A percentile compares a stretch with the other conserved stretches of the same genome.
Evolutionary conservation across 768 basidiomycete species (phyloP).

Genomic region (Chalciporus pseudorubinellus): DNA sequence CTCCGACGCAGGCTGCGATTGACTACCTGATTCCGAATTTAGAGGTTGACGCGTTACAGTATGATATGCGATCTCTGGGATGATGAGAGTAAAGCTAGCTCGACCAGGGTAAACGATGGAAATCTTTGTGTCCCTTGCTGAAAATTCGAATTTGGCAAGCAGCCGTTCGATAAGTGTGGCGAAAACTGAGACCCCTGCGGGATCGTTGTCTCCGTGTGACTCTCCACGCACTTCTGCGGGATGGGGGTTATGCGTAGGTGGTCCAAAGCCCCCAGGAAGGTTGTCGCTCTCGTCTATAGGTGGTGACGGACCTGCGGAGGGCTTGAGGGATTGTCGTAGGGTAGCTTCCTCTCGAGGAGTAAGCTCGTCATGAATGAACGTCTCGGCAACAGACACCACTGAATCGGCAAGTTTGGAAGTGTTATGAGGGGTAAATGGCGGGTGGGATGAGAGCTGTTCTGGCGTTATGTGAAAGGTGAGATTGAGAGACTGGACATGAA

Average conservation of each 20-base stretch:
- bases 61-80: slow-evolving; percentile 58
- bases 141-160: slow-evolving; percentile 76
- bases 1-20: slow-evolving; percentile 11
- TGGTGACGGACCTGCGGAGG: slow-evolving; percentile 34
- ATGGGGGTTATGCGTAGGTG: slow-evolving; percentile 38
- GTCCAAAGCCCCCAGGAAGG: slow-evolving; percentile 67
- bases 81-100: slow-evolving; percentile 56
- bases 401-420: slow-evolving; percentile 64
- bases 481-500: slow-evolving; percentile 66
- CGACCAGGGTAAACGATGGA: slow-evolving; percentile 65
- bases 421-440: slow-evolving; percentile 11
- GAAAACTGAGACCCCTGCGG: slow-evolving; percentile 76
- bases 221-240: slow-evolving; percentile 36
- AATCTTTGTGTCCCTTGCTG: slow-evolving; percentile 63
- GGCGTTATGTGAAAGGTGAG: slow-evolving; percentile 56
- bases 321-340: slow-evolving; percentile 66
- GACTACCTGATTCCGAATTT: slow-evolving; percentile 27
- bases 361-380: slow-evolving; percentile 84
- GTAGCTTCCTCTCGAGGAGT: slow-evolving; percentile 66
- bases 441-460: slow-evolving; percentile 14
- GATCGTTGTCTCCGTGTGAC: slow-evolving; percentile 48
- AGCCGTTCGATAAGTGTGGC: slow-evolving; percentile 77
- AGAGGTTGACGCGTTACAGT: slow-evolving; percentile 34
- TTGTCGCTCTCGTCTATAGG: slow-evolving; percentile 38
- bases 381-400: slow-evolving; percentile 79